Evolutionary conservation across 371 early-diverging fungal species (phyloP), one percentile per base, ranked within the genome.

Genomic region (Apophysomyces elegans): DNA sequence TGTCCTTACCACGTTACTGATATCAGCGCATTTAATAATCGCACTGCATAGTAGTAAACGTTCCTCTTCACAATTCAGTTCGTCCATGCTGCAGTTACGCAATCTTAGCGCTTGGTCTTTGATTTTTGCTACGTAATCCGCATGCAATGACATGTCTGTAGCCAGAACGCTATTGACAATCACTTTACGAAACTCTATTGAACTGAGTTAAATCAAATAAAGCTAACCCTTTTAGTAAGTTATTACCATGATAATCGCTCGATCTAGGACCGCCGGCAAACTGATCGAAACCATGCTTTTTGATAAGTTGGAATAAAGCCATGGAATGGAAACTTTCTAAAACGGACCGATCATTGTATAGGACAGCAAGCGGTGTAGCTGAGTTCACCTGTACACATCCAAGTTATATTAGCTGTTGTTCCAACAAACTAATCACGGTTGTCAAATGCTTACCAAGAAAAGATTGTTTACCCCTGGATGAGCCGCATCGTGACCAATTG

Each of bases 321-420:
- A 93, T 88, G 4, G 91, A 88, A 77, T 98, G 98, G 74, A 94
- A 93, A 77, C 92, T 95, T 77, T 98, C 98, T 16, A 98, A 85
- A 5, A 96, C 93, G 0, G 95, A 91, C 58, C 88, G 84, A 79
- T 96, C 96, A 70, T 96, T 95, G 83, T 96, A 97, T 5, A 96
- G 76, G 57, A 91, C 75, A 26, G 98, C 97, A 44, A 93, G 78
- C 41, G 90, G 94, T 43, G 94, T 89, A 39, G 81, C 77, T 1
- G 89, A 87, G 4, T 89, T 83, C 62, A 91, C 83, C 79, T 83
- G 45, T 38, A 56, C 3, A 21, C 9, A 16, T 47, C 32, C 14
- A 54, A 37, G 36, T 35, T 46, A 12, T 5, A 12, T 37, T 54
- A 14, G 36, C 39, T 26, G 4, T 59, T 39, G 8, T 16, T 59